Evolutionary conservation across 2,329 filamentous ascomycete species (phyloP).

Genomic region (Botryosphaeria dothidea): DNA sequence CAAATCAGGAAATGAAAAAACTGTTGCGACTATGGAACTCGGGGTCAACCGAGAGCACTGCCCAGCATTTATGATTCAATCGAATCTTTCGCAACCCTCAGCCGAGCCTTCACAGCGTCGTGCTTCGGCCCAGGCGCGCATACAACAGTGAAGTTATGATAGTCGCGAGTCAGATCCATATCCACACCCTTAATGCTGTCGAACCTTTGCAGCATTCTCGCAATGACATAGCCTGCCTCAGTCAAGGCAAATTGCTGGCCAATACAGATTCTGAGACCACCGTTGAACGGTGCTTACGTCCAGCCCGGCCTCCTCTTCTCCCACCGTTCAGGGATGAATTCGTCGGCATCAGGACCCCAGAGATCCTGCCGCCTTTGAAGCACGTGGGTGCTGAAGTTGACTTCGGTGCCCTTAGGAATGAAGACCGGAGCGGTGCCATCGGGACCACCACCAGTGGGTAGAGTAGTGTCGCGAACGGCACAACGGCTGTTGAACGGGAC

Average conservation of each 20-base stretch:
- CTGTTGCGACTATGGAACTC: no score
- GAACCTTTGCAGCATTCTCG: neutral
- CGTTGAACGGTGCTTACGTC: constrained; percentile 34
- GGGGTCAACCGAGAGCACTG: no score
- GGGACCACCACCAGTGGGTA: constrained; percentile 33
- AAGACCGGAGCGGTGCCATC: constrained; percentile 29
- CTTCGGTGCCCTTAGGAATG: constrained; percentile 29
- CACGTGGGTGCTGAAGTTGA: constrained; percentile 31
- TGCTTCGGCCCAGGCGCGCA: neutral
- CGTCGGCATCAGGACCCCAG: constrained; percentile 47
- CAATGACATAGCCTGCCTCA: constrained; percentile 5
- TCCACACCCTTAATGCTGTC: neutral
- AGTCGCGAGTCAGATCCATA: neutral
- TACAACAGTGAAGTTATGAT: constrained; percentile 2
- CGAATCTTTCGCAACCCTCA: neutral
- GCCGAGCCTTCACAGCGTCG: neutral
- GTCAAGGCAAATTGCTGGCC: neutral
- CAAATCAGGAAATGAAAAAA: no score
- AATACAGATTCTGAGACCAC: constrained; percentile 14
- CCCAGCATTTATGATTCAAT: no score
- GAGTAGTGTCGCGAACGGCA: constrained; percentile 25
- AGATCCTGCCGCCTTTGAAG: constrained; percentile 42
- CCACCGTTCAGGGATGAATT: constrained; percentile 48
- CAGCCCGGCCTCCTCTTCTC: constrained; percentile 30
- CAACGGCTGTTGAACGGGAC: constrained; percentile 55